Percentiles rank a stretch among this genome's conserved stretches.
These are phyloP conservation scores for Mariannaea elegans DNA, from an alignment of 2,329 filamentous ascomycete species.

Conservation along the genomic window DNA sequence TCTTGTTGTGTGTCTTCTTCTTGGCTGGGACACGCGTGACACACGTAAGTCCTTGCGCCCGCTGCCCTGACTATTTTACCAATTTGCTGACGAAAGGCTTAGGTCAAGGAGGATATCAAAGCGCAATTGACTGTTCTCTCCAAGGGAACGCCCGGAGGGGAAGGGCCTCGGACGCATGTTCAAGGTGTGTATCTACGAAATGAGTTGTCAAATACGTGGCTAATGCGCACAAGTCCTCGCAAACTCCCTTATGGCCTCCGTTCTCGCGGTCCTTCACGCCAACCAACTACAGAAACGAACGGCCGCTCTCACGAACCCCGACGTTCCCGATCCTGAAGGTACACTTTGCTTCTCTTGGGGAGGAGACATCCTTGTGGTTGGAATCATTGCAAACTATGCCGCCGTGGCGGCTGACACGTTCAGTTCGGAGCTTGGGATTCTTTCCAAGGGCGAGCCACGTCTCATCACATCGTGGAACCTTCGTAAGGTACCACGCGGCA, in stretches of 20 bases:
- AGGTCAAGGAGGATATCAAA: slow-evolving; percentile 91
- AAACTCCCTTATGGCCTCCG: slow-evolving; percentile 82
- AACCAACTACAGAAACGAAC: slow-evolving; percentile 64
- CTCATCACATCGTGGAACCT: slow-evolving; percentile 84
- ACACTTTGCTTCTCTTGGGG: slow-evolving; percentile 67
- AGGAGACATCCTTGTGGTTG: slow-evolving; percentile 70
- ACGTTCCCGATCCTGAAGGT: slow-evolving; percentile 45
- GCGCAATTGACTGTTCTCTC: slow-evolving; percentile 81
- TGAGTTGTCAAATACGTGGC: neutral
- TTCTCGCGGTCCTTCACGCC: slow-evolving; percentile 67
- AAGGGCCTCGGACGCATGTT: slow-evolving; percentile 83
- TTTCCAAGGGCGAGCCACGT: slow-evolving; percentile 78
- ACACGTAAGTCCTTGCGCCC: slow-evolving; percentile 62
- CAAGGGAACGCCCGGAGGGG: slow-evolving; percentile 76
- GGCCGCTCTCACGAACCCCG: slow-evolving; percentile 48
- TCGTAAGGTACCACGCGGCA: slow-evolving; percentile 84
- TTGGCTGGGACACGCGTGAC: slow-evolving; percentile 84
- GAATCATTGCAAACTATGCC: slow-evolving; percentile 85
- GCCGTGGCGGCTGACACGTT: slow-evolving; percentile 94
- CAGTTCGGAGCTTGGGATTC: slow-evolving; percentile 92
- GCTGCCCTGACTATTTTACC: neutral
- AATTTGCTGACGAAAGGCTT: slow-evolving; percentile 26
- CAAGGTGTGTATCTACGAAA: slow-evolving; percentile 64
- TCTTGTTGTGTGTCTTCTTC: slow-evolving; percentile 85
- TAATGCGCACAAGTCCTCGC: slow-evolving; percentile 70